Percentiles rank a stretch among this genome's conserved stretches.
phyloP scores from a whole-genome alignment of 192 early-diverging fungal species.

The Neocallimastix lanati region DNA sequence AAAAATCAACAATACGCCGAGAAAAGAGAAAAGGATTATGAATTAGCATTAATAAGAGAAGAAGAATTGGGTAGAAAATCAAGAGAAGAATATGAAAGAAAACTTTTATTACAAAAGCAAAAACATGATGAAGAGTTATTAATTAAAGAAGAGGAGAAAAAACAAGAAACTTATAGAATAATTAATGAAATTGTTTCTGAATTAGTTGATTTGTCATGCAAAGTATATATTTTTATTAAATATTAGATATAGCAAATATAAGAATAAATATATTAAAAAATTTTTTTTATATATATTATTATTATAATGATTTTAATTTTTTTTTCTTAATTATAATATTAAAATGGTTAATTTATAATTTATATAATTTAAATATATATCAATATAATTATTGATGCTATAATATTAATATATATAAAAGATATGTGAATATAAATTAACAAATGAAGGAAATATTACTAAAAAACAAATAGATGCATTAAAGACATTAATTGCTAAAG shows the following conservation, averaged over 20 bases:
- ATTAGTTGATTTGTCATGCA: slow-evolving; percentile 23
- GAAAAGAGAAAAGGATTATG: slow-evolving; percentile 31
- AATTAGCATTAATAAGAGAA: slow-evolving; percentile 27
- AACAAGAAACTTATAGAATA: slow-evolving; percentile 5
- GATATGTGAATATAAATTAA: slow-evolving; percentile 24
- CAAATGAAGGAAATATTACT: slow-evolving; percentile 30
- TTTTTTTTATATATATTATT: too few species aligned
- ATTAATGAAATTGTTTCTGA: slow-evolving; percentile 19
- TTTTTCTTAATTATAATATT: slow-evolving; percentile 5
- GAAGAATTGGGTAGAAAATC: slow-evolving; percentile 13
- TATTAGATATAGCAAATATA: too few species aligned
- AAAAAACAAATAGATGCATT: slow-evolving; percentile 25
- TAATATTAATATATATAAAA: too few species aligned
- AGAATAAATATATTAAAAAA: background rate
- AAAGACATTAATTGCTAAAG: slow-evolving; percentile 29
- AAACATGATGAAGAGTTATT: slow-evolving; percentile 30
- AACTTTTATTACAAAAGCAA: slow-evolving; percentile 16
- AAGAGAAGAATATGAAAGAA: slow-evolving; percentile 17
- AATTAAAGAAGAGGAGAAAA: slow-evolving; percentile 12
- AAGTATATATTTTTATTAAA: slow-evolving; percentile 9
- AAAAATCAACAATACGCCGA: slow-evolving; percentile 32
- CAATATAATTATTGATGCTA: too few species aligned
- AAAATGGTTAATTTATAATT: too few species aligned
- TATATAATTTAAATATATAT: too few species aligned
- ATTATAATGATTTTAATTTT: background rate